Conservation (phyloP, 2,329 filamentous ascomycete genomes). For the Neofusicoccum kwambonambiense region DNA sequence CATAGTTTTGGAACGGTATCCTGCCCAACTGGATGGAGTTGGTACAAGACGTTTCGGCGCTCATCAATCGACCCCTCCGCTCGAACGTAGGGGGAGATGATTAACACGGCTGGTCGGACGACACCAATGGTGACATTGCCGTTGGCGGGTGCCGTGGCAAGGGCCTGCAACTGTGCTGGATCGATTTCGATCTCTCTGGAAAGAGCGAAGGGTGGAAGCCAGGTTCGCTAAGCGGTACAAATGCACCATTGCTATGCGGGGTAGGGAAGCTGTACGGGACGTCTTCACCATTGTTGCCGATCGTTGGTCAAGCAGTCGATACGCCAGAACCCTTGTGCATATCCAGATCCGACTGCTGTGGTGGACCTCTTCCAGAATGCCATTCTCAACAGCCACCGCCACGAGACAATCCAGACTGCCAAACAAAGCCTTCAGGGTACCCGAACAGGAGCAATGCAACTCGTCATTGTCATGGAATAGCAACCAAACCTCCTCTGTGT, state of each 20-base stretch:
- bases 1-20: constrained; percentile 32
- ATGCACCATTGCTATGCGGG: constrained; percentile 29
- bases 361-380: constrained; percentile 11
- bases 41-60: constrained; percentile 50
- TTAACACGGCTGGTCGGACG: constrained; percentile 66
- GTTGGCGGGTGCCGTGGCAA: constrained; percentile 54
- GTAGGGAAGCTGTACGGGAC: constrained; percentile 52
- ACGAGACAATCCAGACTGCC: neutral
- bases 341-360: constrained; percentile 27
- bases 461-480: constrained; percentile 30
- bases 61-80: constrained; percentile 55
- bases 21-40: constrained; percentile 25
- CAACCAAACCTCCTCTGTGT: constrained; percentile 33
- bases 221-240: constrained; percentile 27
- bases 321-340: constrained; percentile 24
- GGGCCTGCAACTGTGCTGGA: constrained; percentile 45
- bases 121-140: constrained; percentile 49
- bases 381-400: constrained; percentile 3
- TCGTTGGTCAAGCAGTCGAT: neutral
- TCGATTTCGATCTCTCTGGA: constrained; percentile 28
- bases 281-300: constrained; percentile 35
- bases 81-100: constrained; percentile 57
- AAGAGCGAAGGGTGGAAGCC: constrained; percentile 41
- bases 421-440: constrained; percentile 23
- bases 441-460: constrained; percentile 39